Evolutionary conservation across 1,284 basidiomycete species (phyloP).

Genomic region (Tylopilus sp.): DNA sequence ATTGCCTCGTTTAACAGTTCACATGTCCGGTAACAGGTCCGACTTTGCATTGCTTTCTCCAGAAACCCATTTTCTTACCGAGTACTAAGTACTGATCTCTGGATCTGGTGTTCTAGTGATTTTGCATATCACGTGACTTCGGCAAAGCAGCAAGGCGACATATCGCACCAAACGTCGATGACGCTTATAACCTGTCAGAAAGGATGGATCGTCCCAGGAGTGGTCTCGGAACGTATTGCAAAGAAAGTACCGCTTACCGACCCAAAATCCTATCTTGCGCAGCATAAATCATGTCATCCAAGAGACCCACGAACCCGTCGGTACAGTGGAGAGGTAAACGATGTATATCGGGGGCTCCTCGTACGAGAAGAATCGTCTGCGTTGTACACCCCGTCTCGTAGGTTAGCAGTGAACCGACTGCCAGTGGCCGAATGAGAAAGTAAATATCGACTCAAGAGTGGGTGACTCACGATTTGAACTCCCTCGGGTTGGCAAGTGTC

Average conservation of each 20-base stretch:
- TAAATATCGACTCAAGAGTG: not conserved
- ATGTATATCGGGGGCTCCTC: not conserved
- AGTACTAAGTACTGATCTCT: not conserved
- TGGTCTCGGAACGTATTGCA: not conserved
- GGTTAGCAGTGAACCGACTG: not conserved
- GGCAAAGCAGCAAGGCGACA: not conserved
- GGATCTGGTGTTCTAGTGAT: not conserved
- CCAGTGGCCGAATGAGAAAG: not conserved
- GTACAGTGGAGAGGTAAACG: not conserved
- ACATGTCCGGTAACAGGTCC: not conserved
- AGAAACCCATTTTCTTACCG: not conserved
- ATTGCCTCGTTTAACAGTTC: not conserved
- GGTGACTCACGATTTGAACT: not conserved
- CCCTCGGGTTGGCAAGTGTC: not conserved
- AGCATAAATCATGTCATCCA: not conserved
- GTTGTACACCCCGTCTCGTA: not conserved
- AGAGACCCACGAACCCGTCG: not conserved
- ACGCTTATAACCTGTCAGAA: not conserved
- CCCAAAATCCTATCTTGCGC: not conserved
- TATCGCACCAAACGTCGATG: not conserved
- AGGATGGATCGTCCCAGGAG: not conserved
- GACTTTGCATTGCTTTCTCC: slow-evolving; percentile 1
- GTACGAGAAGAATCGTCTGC: not conserved
- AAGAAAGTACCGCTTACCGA: not conserved
- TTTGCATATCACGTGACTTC: slow-evolving; percentile 7